Conservation (phyloP, 495 filamentous ascomycete species). For the Echria macrotheca region DNA sequence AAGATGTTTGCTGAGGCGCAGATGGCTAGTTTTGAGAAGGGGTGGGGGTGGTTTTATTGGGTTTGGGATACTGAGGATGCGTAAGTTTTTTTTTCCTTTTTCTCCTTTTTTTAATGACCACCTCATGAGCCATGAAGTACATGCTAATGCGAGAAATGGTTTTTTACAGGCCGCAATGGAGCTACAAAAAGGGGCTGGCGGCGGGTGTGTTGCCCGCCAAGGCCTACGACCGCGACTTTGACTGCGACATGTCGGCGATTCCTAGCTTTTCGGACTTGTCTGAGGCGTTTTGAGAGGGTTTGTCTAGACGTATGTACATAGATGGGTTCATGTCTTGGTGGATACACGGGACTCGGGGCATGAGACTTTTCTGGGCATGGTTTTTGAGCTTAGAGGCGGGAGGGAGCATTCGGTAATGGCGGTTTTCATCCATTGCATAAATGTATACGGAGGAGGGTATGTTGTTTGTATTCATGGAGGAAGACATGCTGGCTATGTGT, state of each 20-base stretch:
- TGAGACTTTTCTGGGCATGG: too few relatives aligned
- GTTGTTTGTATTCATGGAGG: too few relatives aligned
- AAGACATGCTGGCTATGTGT: too few relatives aligned
- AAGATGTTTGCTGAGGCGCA: conserved; percentile 90
- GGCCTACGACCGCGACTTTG: conserved; percentile 70
- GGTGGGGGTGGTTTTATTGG: conserved; percentile 99
- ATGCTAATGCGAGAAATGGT: conserved; percentile 1
- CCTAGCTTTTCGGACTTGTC: conserved; percentile 64
- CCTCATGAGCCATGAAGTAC: too few relatives aligned
- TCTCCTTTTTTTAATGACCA: background rate
- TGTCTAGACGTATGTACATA: background rate
- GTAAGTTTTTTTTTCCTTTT: conserved; percentile 21
- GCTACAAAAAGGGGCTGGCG: conserved; percentile 77
- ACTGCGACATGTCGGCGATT: conserved; percentile 58
- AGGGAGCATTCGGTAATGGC: too few relatives aligned
- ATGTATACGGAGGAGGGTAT: too few relatives aligned
- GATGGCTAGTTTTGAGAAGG: conserved; percentile 85
- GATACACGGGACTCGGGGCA: too few relatives aligned
- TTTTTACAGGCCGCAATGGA: conserved; percentile 75
- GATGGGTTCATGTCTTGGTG: background rate
- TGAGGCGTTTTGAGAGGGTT: conserved; percentile 58
- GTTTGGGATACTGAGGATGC: conserved; percentile 55
- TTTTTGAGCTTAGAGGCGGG: too few relatives aligned
- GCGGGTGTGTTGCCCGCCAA: conserved; percentile 78
- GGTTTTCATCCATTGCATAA: too few relatives aligned